Percentiles rank a stretch among this genome's conserved stretches.
Evolutionary conservation across 805 yeast genomes (phyloP).

Genomic region (Spencermartinsiella europaea): DNA sequence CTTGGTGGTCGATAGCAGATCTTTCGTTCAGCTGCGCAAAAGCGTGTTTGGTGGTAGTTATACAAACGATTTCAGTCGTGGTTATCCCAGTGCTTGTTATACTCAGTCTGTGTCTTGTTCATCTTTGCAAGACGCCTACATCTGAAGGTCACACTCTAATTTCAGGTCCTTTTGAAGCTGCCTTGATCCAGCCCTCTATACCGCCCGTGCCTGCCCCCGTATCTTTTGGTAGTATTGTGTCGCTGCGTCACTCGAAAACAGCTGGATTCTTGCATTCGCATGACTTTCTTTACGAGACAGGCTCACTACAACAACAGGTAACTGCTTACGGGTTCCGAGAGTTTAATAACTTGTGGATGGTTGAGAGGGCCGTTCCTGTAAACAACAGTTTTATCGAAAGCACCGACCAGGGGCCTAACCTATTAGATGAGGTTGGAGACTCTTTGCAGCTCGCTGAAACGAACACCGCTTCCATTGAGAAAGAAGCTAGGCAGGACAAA

Average conservation of each 20-base stretch:
- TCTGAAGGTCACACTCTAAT: constrained; percentile 45
- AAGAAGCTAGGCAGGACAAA: background rate
- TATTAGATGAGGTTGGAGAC: background rate
- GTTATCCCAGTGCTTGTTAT: constrained; percentile 48
- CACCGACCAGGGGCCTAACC: too few species aligned
- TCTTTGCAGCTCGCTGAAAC: background rate
- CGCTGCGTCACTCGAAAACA: constrained; percentile 54
- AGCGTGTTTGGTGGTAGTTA: constrained; percentile 32
- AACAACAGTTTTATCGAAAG: background rate
- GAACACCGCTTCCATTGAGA: background rate
- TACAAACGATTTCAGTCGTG: constrained; percentile 32
- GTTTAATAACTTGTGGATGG: constrained; percentile 63
- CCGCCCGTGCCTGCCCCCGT: constrained; percentile 45
- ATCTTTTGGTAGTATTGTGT: constrained; percentile 57
- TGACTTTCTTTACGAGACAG: constrained; percentile 45
- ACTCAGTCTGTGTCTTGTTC: constrained; percentile 42
- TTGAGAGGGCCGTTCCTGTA: constrained; percentile 36
- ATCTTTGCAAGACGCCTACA: constrained; percentile 33
- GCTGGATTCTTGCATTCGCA: constrained; percentile 71
- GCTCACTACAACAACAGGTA: constrained; percentile 62
- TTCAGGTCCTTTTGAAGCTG: constrained; percentile 51
- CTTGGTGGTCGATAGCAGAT: constrained; percentile 61
- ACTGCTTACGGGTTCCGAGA: constrained; percentile 49
- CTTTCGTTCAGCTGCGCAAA: constrained; percentile 34
- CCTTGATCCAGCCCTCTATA: constrained; percentile 33